Evolutionary conservation across 371 early-diverging fungal genomes (phyloP).

Genomic region (Syncephalis plumigaleata): DNA sequence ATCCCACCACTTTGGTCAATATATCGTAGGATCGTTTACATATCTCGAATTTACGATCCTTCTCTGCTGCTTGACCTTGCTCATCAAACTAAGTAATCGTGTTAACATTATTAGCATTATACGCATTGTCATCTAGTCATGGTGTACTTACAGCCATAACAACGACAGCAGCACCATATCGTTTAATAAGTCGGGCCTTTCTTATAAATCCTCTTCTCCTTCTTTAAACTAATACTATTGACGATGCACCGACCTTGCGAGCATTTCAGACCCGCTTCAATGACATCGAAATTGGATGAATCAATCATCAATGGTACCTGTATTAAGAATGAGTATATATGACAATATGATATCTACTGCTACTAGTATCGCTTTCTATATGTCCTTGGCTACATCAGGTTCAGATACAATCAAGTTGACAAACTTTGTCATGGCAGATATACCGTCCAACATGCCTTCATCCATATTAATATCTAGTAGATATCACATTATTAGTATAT

Average conservation of each 20-base stretch:
- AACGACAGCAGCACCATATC: constrained; percentile 90
- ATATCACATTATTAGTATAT: no score
- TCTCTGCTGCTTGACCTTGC: constrained; percentile 73
- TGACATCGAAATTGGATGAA: constrained; percentile 92
- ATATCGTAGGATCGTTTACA: constrained; percentile 81
- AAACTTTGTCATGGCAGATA: constrained; percentile 80
- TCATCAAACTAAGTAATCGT: constrained; percentile 58
- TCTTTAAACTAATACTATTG: constrained; percentile 90
- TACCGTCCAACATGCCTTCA: constrained; percentile 86
- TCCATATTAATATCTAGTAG: constrained; percentile 79
- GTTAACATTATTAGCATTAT: constrained; percentile 4
- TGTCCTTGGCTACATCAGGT: constrained; percentile 61
- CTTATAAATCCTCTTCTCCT: constrained; percentile 80
- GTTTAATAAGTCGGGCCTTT: constrained; percentile 70
- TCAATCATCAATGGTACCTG: constrained; percentile 80
- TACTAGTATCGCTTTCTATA: background rate
- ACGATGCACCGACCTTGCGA: constrained; percentile 92
- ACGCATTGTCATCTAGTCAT: background rate
- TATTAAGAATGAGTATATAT: background rate
- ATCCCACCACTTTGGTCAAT: constrained; percentile 65
- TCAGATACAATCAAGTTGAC: constrained; percentile 85
- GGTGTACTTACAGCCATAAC: constrained; percentile 77
- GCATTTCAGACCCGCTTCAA: constrained; percentile 84
- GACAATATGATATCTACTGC: background rate
- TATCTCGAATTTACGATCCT: constrained; percentile 68